These are phyloP conservation scores for Colletotrichum echinochloae DNA, from an alignment of 2,329 filamentous ascomycete species.

Conservation along the genomic window DNA sequence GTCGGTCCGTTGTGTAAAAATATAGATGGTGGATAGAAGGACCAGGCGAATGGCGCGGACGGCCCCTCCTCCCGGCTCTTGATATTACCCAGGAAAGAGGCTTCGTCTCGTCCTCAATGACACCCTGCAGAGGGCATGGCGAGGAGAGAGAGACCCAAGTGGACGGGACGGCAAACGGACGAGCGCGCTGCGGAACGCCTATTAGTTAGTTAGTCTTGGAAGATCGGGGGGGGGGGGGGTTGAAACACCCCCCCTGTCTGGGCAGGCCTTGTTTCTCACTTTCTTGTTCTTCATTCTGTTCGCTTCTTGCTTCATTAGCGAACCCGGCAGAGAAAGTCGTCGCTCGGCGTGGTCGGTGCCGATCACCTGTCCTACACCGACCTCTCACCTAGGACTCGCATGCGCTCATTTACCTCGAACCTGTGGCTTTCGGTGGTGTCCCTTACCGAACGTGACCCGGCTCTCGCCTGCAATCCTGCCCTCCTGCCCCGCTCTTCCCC, in stretches of 20 bases:
- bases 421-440: slow-evolving; percentile 11
- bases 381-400: slow-evolving; percentile 22
- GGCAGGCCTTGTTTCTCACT: not conserved
- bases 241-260: not conserved
- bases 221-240: not conserved
- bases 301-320: not conserved
- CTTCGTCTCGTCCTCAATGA: not conserved
- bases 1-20: not conserved
- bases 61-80: not conserved
- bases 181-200: not conserved
- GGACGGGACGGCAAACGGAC: not conserved
- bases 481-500: not conserved
- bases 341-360: not conserved
- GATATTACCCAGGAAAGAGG: slow-evolving; percentile 6
- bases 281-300: not conserved
- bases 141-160: slow-evolving; percentile 2
- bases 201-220: slow-evolving; percentile 22
- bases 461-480: not conserved
- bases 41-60: not conserved
- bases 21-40: not conserved
- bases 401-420: slow-evolving; percentile 15
- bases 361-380: slow-evolving; percentile 19
- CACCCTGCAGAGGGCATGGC: slow-evolving; percentile 27
- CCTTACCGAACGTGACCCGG: slow-evolving; percentile 15
- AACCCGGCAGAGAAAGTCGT: not conserved